These are phyloP conservation scores for Hanseniaspora guilliermondii DNA, from an alignment of 805 yeast species.

Conservation along the genomic window DNA sequence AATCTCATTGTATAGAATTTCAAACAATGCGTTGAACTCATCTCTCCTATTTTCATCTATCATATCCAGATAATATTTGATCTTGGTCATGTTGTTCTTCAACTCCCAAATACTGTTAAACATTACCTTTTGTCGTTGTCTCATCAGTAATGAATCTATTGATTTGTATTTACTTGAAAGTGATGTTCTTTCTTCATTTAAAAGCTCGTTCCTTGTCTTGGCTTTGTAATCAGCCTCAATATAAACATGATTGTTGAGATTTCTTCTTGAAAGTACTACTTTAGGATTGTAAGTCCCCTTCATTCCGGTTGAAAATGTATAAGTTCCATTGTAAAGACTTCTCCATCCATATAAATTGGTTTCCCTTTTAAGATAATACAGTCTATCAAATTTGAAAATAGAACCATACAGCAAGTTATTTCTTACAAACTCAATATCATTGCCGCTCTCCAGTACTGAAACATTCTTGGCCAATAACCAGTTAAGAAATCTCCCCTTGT, in stretches of 20 bases:
- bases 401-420: slow-evolving; percentile 1
- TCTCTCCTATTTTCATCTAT: neutral
- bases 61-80: neutral
- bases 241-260: neutral
- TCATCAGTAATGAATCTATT: neutral
- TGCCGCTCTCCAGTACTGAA: neutral
- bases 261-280: neutral
- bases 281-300: neutral
- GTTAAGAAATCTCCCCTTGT: neutral
- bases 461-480: neutral
- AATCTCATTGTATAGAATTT: neutral
- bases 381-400: neutral
- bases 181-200: neutral
- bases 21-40: neutral
- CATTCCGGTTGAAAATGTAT: neutral
- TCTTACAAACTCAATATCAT: neutral
- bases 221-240: neutral
- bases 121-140: neutral
- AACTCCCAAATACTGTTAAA: neutral
- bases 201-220: neutral
- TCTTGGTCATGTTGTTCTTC: neutral
- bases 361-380: neutral
- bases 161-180: neutral
- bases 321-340: neutral
- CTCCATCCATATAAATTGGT: neutral